Evolutionary conservation across 2,329 filamentous ascomycete genomes (phyloP), one percentile per base, ranked within the genome.

Genomic region (Acrodontium crateriforme): DNA sequence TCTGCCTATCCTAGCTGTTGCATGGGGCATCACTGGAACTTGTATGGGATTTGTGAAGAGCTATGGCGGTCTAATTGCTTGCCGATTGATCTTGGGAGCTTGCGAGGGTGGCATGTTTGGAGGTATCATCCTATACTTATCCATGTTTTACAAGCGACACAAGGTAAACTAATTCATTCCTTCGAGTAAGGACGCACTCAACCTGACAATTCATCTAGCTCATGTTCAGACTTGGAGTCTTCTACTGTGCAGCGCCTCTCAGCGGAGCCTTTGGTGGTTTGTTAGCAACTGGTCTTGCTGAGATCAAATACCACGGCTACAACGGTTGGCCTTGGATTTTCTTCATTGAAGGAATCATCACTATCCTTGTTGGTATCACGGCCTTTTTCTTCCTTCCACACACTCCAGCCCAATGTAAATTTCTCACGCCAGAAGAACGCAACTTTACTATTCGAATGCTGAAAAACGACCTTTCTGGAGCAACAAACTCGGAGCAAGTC

Each of bases 351-450:
- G 73, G 72, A 5, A 47, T 69, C 2, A 70, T 74, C 1, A 69
- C 66, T 6, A 48, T 75, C 3, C 29, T 67, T 5, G 59, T 71
- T 1, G 65, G 67, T 1, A 44, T 65, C 4, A 41, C 69, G 3
- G 62, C 68, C 2, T 76, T 60, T 47, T 67, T 69, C 40, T 59
- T 59, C 30, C 47, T 71, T 5, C 67, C 67, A 0, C 62, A 69
- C 34, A 59, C 55, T 2, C 65, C 67, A 0, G 57, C 61, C 28
- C 60, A 59, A 23, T 65, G 65, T 4, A 44, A 39, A 26, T 57
- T 54, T 32, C 32, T 56, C 10, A 47, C 39, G 14, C 29, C 32
- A 18, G 40, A 47, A 24, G 50, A 56, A 35, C 44, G 46, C 22
- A 31, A 29, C 23, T 36, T 40, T 16, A 49, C 48, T 16, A 39